phyloP scores from a whole-genome alignment of 371 early-diverging fungal species.

The Mucor velutinosus region DNA sequence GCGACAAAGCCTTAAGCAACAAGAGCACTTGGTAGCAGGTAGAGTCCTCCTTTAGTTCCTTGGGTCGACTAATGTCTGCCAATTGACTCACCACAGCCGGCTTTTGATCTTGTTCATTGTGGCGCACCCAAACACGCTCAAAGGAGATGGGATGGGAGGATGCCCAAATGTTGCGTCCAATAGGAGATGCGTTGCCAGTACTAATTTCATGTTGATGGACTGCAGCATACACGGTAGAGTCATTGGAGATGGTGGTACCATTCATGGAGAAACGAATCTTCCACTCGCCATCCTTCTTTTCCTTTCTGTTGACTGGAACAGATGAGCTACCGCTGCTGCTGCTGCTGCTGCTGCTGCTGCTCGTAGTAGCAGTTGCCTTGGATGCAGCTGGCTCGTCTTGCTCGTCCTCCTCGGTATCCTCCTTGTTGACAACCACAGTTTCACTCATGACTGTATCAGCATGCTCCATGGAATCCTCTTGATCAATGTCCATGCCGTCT shows the following conservation, averaged over 20 bases:
- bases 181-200: background rate
- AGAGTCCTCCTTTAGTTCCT: constrained; percentile 21
- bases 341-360: background rate
- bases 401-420: constrained; percentile 11
- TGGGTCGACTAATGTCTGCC: constrained; percentile 21
- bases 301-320: background rate
- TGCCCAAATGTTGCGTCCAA: constrained; percentile 47
- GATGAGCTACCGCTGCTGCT: background rate
- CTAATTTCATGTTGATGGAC: constrained; percentile 56
- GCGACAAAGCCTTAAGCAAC: constrained; percentile 51
- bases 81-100: constrained; percentile 14
- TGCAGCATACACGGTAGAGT: constrained; percentile 66
- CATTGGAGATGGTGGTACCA: constrained; percentile 51
- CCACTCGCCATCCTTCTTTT: constrained; percentile 45
- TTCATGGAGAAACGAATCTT: constrained; percentile 57
- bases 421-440: constrained; percentile 8
- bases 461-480: constrained; percentile 6
- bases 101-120: constrained; percentile 21
- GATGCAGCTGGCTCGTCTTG: background rate
- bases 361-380: background rate
- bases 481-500: constrained; percentile 31
- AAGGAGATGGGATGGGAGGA: constrained; percentile 59
- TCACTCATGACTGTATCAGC: constrained; percentile 13
- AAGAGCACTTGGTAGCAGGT: constrained; percentile 50
- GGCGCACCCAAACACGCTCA: constrained; percentile 36